Conservation (phyloP, 805 yeast genomes). For the Sugiyamaella qingdaonensis region DNA sequence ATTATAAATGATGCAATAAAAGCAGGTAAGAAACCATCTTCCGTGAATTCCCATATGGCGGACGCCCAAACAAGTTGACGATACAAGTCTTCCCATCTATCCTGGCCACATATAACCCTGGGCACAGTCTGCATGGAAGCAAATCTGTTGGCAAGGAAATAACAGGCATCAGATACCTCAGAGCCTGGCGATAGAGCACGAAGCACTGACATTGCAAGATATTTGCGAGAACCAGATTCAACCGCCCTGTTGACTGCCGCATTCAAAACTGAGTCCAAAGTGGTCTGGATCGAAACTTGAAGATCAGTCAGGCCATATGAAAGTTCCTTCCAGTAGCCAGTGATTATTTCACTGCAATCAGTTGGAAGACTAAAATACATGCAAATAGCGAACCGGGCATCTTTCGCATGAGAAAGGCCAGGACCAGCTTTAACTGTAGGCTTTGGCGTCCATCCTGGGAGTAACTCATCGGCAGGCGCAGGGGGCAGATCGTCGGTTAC, state of each 20-base stretch:
- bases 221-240: background rate
- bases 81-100: constrained; percentile 20
- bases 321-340: constrained; percentile 28
- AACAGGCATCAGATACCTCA: constrained; percentile 18
- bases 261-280: constrained; percentile 5
- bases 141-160: constrained; percentile 18
- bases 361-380: constrained; percentile 16
- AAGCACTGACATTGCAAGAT: background rate
- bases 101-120: constrained; percentile 26
- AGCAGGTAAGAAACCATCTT: constrained; percentile 13
- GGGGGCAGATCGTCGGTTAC: background rate
- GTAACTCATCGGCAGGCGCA: constrained; percentile 1
- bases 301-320: constrained; percentile 18
- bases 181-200: constrained; percentile 9
- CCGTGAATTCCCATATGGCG: constrained; percentile 9
- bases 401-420: constrained; percentile 3
- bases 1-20: constrained; percentile 15
- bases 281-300: constrained; percentile 10
- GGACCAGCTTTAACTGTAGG: constrained; percentile 1
- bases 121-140: constrained; percentile 21
- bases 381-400: constrained; percentile 21
- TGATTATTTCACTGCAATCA: constrained; percentile 13
- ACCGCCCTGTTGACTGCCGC: constrained; percentile 1
- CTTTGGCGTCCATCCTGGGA: constrained; percentile 12
- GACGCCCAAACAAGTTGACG: constrained; percentile 13